Evolutionary conservation across 805 yeast genomes (phyloP), one percentile per base, ranked within the genome.

Genomic region (Candida namnaoensis): DNA sequence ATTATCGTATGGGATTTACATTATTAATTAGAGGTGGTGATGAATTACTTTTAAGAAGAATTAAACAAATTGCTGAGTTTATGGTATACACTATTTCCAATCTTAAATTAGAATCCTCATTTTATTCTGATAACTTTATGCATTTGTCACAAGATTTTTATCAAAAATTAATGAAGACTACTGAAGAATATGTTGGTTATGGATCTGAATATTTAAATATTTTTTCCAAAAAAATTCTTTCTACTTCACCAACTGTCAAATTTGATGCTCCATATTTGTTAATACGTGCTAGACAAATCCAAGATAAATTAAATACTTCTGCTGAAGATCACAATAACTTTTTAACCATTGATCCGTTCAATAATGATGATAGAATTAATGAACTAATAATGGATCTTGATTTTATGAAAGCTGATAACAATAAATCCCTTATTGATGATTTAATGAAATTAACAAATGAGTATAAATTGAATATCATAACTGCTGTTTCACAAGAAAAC

Each of bases 201-300:
- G 69, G 64, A 36, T 47, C 58, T 28, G 66, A 64, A 4, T 69
- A 69, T 46, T 47, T 69, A 6, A 56, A 59, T 13, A 51, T 60
- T 30, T 64, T 80, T 40, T 57, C 67, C 14, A 64, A 65, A n/a
- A 64, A 87, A 45, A 64, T 78, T 5, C 62, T 91, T 26, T 86
- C 95, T 4, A 74, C 87, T 1, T 90, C 98, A 2, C 97, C 99
- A 0, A 76, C 88, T 40, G 90, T 90, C 0, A 68, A 72, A 15
- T 84, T 85, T 52, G 77, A 80, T 0, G 62, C 77, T 4, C 99
- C 99, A 0, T 69, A 72, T 40, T 66, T 82, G 10, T 62, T 85
- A 36, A 56, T 61, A 32, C 71, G 71, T 46, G 78, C 82, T 0
- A 64, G 87, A 37, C 65, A 64, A 12, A 57, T 82, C 1, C 85